Evolutionary conservation across 1,284 basidiomycete genomes (phyloP).

Genomic region (Boletellus deceptivus): DNA sequence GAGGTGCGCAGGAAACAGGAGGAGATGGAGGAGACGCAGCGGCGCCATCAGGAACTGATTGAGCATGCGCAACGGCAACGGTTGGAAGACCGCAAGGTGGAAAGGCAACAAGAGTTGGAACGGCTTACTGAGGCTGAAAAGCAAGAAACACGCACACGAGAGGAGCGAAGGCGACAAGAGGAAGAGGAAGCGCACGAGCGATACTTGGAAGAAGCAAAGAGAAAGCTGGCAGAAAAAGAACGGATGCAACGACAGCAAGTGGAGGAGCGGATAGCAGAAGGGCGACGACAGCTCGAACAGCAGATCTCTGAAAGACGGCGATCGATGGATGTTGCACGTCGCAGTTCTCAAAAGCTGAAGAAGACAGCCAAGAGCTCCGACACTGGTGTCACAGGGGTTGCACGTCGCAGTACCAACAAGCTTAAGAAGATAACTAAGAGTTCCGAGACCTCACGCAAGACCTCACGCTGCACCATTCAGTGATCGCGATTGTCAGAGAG

Average conservation of each 20-base stretch:
- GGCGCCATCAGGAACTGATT: too few relatives aligned
- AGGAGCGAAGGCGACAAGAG: too few relatives aligned
- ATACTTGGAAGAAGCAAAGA: background rate
- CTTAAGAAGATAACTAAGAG: background rate
- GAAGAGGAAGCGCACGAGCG: background rate
- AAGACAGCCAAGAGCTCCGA: background rate
- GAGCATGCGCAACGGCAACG: too few relatives aligned
- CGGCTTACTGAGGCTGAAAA: too few relatives aligned
- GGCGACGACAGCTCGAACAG: background rate
- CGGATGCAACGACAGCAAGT: background rate
- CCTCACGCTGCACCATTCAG: conserved; percentile 1
- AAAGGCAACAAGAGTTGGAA: too few relatives aligned
- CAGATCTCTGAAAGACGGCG: background rate
- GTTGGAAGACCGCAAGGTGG: too few relatives aligned
- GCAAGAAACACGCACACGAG: too few relatives aligned
- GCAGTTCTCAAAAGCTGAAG: background rate
- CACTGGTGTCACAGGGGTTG: background rate
- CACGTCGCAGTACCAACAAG: too few relatives aligned
- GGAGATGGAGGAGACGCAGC: background rate
- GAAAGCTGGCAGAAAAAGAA: background rate
- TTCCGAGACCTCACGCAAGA: background rate
- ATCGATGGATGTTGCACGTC: too few relatives aligned
- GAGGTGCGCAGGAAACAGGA: background rate
- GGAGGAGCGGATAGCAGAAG: background rate
- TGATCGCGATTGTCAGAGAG: background rate